Percentiles rank a stretch among this genome's conserved stretches.
These are phyloP conservation scores for Tolypocladium inflatum DNA, from an alignment of 2,329 filamentous ascomycete species.

Conservation along the genomic window DNA sequence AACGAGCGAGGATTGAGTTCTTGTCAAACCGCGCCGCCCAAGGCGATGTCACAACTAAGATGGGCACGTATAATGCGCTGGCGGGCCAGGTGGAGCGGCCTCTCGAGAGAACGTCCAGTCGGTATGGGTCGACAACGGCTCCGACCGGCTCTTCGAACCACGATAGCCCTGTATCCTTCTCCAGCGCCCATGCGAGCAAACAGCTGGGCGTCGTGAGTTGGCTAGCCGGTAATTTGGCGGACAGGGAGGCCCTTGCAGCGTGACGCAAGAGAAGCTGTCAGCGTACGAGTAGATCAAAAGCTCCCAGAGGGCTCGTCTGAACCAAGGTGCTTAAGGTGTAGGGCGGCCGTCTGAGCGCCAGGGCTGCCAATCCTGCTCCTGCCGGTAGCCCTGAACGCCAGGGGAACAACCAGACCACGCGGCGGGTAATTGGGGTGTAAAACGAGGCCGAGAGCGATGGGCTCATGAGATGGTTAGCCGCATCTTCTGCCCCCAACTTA, in stretches of 20 bases:
- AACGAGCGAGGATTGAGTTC: constrained; percentile 3
- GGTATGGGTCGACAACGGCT: not conserved
- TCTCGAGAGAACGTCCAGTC: not conserved
- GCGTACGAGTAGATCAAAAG: not conserved
- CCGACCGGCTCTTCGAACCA: constrained; percentile 1
- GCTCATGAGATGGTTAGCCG: not conserved
- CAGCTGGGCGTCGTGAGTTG: not conserved
- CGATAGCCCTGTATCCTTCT: not conserved
- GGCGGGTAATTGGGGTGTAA: not conserved
- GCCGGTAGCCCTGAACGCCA: not conserved
- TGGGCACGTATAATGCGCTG: constrained; percentile 1
- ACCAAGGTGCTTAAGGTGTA: not conserved
- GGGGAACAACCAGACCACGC: not conserved
- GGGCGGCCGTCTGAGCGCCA: not conserved
- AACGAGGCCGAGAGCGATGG: not conserved
- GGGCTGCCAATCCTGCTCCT: not conserved
- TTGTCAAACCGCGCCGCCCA: not conserved
- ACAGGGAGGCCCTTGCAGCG: not conserved
- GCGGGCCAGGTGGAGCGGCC: not conserved
- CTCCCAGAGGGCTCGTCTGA: not conserved
- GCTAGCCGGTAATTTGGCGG: not conserved
- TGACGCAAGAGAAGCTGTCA: not conserved
- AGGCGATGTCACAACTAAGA: constrained; percentile 3
- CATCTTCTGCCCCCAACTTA: not conserved
- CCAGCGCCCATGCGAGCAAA: not conserved